Evolutionary conservation across 192 early-diverging fungal species (phyloP).

Genomic region (Backusella australiensis): DNA sequence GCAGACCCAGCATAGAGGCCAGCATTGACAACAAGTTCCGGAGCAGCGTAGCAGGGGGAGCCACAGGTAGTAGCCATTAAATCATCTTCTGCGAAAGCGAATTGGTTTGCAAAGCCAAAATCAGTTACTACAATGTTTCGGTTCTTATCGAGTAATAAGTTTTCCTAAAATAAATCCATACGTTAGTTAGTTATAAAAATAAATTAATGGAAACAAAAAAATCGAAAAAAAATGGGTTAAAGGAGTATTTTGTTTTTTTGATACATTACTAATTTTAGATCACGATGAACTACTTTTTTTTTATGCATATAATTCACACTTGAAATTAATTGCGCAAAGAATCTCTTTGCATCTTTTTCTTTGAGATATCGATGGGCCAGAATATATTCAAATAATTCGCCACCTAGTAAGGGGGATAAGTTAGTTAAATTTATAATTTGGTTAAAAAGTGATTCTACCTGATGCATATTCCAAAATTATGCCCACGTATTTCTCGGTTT

Average conservation of each 20-base stretch:
- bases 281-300: conserved; percentile 79
- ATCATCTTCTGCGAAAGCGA: conserved; percentile 51
- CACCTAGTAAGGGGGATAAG: conserved; percentile 7
- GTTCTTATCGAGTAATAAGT: conserved; percentile 74
- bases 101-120: conserved; percentile 87
- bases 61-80: conserved; percentile 81
- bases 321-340: conserved; percentile 76
- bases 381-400: conserved; percentile 78
- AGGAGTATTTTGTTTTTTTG: background rate
- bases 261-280: conserved; percentile 74
- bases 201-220: background rate
- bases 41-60: conserved; percentile 89
- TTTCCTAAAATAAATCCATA: conserved; percentile 55
- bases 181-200: conserved; percentile 4
- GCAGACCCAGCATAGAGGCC: conserved; percentile 79
- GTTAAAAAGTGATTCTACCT: conserved; percentile 31
- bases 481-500: conserved; percentile 81
- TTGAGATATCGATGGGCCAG: conserved; percentile 74
- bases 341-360: conserved; percentile 69
- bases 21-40: conserved; percentile 84
- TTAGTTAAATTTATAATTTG: conserved; percentile 9
- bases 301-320: conserved; percentile 79
- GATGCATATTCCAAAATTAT: conserved; percentile 86
- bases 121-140: conserved; percentile 83
- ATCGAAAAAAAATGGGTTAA: conserved; percentile 13